Evolutionary conservation across 1,284 basidiomycete genomes (phyloP).

Genomic region (Schizophyllum commune): DNA sequence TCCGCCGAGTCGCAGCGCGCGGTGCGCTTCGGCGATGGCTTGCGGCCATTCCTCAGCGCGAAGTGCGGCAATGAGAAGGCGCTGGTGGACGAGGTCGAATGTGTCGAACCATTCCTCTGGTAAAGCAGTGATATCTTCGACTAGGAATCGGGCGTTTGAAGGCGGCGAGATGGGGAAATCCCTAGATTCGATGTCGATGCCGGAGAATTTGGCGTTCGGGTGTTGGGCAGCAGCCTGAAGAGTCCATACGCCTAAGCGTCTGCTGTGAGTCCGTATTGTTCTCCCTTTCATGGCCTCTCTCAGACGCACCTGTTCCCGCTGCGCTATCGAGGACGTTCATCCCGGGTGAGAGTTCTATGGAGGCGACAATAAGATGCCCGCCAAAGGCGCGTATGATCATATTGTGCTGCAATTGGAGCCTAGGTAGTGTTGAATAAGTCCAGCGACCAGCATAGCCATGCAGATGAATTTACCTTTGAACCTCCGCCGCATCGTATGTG

Average conservation of each 20-base stretch:
- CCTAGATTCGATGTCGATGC: constrained; percentile 15
- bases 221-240: constrained; percentile 6
- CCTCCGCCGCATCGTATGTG: not conserved
- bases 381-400: constrained; percentile 2
- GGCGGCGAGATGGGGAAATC: constrained; percentile 12
- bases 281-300: not conserved
- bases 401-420: constrained; percentile 3
- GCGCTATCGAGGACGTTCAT: constrained; percentile 5
- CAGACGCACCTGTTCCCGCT: constrained; percentile 4
- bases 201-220: not conserved
- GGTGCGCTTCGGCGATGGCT: constrained; percentile 15
- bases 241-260: constrained; percentile 10
- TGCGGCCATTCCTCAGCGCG: constrained; percentile 12
- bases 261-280: not conserved
- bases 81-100: constrained; percentile 20
- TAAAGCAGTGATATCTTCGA: constrained; percentile 12
- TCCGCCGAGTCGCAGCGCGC: constrained; percentile 19
- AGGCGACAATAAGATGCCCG: constrained; percentile 2
- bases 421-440: no score
- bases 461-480: not conserved
- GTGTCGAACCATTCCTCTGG: constrained; percentile 15
- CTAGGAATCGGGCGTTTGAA: constrained; percentile 13
- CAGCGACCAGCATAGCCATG: no score
- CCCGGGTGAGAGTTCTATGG: not conserved
- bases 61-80: constrained; percentile 18